Base-by-base conservation (phyloP, 1,284 basidiomycete species). In the Thelephora terrestris region DNA sequence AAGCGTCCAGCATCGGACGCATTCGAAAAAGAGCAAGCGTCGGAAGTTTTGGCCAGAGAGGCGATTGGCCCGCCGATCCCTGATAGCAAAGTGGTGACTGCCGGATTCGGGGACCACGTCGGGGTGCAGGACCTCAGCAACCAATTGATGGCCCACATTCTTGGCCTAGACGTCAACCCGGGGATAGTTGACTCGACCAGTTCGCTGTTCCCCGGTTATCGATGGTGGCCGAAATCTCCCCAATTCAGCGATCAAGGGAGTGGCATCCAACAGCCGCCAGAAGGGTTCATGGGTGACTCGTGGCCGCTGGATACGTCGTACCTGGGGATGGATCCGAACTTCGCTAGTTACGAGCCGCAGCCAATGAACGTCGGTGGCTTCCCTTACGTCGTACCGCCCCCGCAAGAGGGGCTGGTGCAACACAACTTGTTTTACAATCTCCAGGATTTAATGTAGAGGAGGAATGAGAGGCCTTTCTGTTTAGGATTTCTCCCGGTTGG, bases 71-170 rank as follows among this genome's bases (percentile, higher is more conserved):
- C 39, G n/a, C 39, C 39, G 25, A n/a, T 10, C 39, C 20, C 18
- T 6, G 39, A 42, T 23, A 42, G n/a, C 21, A 42, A 42, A 42
- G 39, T 42, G 35, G n/a, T n/a, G 29, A 21, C 39, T 42, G 39
- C 39, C 16, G 39, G 25, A 14, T 23, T 42, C 21, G 39, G 39
- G 25, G 21, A 42, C 20, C 20, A 25, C n/a, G 39, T 42, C 39
- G 39, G 39, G 12, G 39, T 42, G 16, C 78, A 81, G 56, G 79
- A 79, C 53, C 64, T 79, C 48, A 74, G 73, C 51, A 74, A 71
- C 35, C 71, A 76, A 43, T 71, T 81, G 50, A 81, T 81, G 78
- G 79, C 78, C 9, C 76, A 80, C 55, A 81, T 81, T 78, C 62
- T 81, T 27, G 79, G 78, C 16, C 61, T 80, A 24, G 75, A 79